Evolutionary conservation across 176 grass and related monocot species (phyloP).

Genomic region (Musa schizocarpa): DNA sequence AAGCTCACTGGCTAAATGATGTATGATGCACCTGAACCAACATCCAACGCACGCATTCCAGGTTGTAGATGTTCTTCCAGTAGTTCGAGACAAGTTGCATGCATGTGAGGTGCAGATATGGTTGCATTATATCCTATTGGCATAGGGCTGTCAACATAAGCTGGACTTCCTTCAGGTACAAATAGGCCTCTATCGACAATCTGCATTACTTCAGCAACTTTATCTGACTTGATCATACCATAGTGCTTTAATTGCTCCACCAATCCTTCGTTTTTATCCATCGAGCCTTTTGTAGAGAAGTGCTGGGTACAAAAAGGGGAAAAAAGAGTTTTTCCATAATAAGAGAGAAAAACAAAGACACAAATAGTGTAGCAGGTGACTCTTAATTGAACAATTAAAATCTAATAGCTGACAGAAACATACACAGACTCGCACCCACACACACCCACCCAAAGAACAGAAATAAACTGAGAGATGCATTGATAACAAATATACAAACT

Average conservation of each 20-base stretch:
- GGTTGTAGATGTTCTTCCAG: background rate
- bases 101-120: background rate
- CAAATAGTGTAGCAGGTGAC: too few species aligned
- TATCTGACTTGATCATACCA: constrained; percentile 3
- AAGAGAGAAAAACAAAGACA: background rate
- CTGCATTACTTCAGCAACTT: constrained; percentile 4
- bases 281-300: background rate
- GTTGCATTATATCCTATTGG: constrained; percentile 4
- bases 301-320: background rate
- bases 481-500: too few species aligned
- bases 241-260: background rate
- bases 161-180: background rate
- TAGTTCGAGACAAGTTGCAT: background rate
- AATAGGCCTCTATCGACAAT: background rate
- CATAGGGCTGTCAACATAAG: background rate
- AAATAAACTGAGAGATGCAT: too few species aligned
- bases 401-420: too few species aligned
- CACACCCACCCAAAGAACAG: too few species aligned
- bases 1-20: too few species aligned
- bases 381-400: too few species aligned
- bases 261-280: background rate
- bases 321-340: background rate
- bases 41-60: background rate
- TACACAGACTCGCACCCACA: too few species aligned
- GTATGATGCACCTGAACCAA: background rate